Base-by-base conservation (phyloP, 805 yeast genomes). In the Candida andamanensis region DNA sequence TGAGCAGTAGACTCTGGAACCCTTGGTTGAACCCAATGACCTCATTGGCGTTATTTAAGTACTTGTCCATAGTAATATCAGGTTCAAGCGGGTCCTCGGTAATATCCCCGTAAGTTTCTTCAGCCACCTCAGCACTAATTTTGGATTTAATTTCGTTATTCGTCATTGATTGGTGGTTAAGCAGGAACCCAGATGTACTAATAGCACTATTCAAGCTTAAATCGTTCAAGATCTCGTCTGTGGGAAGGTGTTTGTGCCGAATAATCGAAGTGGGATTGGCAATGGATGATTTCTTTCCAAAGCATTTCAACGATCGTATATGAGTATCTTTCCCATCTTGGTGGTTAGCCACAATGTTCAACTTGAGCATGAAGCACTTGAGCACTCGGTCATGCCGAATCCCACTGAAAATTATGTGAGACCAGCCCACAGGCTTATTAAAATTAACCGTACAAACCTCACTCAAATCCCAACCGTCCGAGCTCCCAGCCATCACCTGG, bases 291-390 rank as follows among this genome's bases (percentile, higher is more conserved):
- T 61, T 63, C 34, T 58, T 63, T 3, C 70, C 70, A 40, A 54
- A 77, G 63, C 46, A 85, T 54, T 64, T 75, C 12, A 89, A 66
- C 0, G 87, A 81, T 28, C 98, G 59, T 8, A 92, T 63, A 53
- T 87, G 97, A 1, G 95, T 80, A 54, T 92, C 99, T 50, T 90
- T 92, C 28, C 99, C 99, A 50, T 85, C 87, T 50, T 89, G 97
- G 47, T 86, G 95, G 47, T 94, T 92, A 1, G 84, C 73, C 6
- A 74, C 51, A 5, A 86, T 67, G n/a, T 70, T 51, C 11, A 87
- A 44, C 38, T 83, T 72, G 9, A 86, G 57, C 40, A 78, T 60
- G 45, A 78, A 81, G 32, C 92, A 76, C 44, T 82, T 78, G 29
- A 86, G 55, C 1, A 76, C 70, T 3, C 75, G 74, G 33, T 72